phyloP scores from a whole-genome alignment of 805 yeast genomes.

The Yarrowia deformans region DNA sequence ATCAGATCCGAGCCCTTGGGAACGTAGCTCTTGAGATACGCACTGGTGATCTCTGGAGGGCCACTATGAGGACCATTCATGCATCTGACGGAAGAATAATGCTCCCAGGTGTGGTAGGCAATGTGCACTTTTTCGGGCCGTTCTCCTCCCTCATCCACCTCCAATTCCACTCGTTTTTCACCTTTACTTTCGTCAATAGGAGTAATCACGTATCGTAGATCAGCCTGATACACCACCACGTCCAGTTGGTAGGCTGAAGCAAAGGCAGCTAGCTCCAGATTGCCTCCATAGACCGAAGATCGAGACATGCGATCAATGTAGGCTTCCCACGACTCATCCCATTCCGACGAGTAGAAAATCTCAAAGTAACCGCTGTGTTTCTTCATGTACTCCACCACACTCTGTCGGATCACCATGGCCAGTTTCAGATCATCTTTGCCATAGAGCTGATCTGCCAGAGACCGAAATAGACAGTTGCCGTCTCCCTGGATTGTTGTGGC shows the following conservation, averaged over 20 bases:
- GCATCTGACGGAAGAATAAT: conserved; percentile 54
- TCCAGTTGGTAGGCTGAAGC: conserved; percentile 49
- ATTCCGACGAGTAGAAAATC: conserved; percentile 48
- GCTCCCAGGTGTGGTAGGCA: conserved; percentile 57
- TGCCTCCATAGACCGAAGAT: conserved; percentile 55
- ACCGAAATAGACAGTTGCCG: conserved; percentile 55
- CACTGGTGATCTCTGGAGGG: conserved; percentile 44
- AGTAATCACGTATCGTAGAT: conserved; percentile 50
- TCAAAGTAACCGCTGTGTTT: conserved; percentile 48
- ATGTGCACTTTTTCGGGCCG: conserved; percentile 46
- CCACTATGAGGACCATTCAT: conserved; percentile 53
- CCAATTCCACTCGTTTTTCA: conserved; percentile 7
- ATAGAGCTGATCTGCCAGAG: conserved; percentile 53
- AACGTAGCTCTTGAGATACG: neutral
- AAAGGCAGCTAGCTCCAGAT: conserved; percentile 54
- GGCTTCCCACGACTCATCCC: conserved; percentile 50
- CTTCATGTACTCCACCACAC: conserved; percentile 50
- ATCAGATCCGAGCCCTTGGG: conserved; percentile 7
- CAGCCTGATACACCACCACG: conserved; percentile 53
- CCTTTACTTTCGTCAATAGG: conserved; percentile 27
- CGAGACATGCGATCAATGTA: conserved; percentile 51
- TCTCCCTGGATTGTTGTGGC: conserved; percentile 53
- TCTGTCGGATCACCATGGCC: conserved; percentile 46
- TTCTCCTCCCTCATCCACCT: conserved; percentile 14
- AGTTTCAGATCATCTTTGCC: conserved; percentile 50